Conservation (phyloP, 148 eudicot genomes). For the Camellia granthamiana region DNA sequence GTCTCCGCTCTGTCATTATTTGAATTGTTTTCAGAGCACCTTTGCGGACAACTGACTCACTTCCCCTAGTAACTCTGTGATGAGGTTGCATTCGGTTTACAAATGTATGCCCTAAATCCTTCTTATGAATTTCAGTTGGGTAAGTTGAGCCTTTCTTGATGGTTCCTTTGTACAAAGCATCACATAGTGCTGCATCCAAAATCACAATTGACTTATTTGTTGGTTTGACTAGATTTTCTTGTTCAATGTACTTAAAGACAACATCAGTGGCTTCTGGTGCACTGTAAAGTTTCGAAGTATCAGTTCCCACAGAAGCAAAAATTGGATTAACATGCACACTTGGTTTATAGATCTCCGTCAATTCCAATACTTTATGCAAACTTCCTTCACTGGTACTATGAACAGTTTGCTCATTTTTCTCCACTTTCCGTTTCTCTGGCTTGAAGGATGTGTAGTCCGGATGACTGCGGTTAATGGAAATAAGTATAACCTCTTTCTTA, state of each 20-base stretch:
- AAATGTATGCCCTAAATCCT: conserved; percentile 71
- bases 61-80: conserved; percentile 77
- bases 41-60: conserved; percentile 68
- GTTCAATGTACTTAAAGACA: conserved; percentile 73
- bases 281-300: conserved; percentile 50
- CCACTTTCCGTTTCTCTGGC: conserved; percentile 71
- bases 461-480: conserved; percentile 70
- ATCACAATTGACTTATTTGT: conserved; percentile 60
- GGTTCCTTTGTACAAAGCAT: conserved; percentile 89
- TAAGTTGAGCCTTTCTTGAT: conserved; percentile 80
- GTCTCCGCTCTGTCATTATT: conserved; percentile 84
- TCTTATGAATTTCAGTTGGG: conserved; percentile 95
- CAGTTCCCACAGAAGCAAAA: conserved; percentile 79
- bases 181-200: conserved; percentile 76
- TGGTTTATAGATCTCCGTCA: conserved; percentile 80
- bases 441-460: conserved; percentile 69
- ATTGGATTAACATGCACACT: conserved; percentile 74
- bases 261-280: conserved; percentile 73
- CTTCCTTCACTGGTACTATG: conserved; percentile 38
- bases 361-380: conserved; percentile 47
- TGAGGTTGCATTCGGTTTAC: conserved; percentile 91
- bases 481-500: conserved; percentile 76
- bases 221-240: conserved; percentile 79
- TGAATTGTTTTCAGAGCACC: conserved; percentile 76
- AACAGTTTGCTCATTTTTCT: conserved; percentile 48